Evolutionary conservation across 2,329 filamentous ascomycete genomes (phyloP).

Genomic region (Eutypella sp.): DNA sequence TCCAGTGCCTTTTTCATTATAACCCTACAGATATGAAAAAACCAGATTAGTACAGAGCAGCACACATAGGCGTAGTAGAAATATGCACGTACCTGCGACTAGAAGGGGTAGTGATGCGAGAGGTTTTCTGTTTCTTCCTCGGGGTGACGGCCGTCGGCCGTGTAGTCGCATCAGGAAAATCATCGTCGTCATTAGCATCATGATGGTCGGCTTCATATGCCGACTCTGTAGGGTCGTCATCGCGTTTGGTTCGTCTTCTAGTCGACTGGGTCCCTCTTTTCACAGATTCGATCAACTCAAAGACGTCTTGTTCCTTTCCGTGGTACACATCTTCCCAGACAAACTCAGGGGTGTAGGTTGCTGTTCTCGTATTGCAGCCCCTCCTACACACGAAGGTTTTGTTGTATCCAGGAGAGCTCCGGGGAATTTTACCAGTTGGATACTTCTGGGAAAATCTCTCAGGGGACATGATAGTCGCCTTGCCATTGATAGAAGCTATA

Average conservation of each 20-base stretch:
- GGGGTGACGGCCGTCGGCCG: conserved; percentile 42
- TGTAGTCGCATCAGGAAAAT: conserved; percentile 31
- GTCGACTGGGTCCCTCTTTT: conserved; percentile 69
- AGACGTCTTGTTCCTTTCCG: conserved; percentile 60
- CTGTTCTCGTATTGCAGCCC: conserved; percentile 83
- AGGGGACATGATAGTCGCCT: conserved; percentile 72
- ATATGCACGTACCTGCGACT: conserved; percentile 38
- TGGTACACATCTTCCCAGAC: conserved; percentile 81
- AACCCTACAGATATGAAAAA: conserved; percentile 37
- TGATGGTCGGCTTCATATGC: conserved; percentile 26
- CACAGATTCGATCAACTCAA: conserved; percentile 60
- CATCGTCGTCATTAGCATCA: conserved; percentile 23
- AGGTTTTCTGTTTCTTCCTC: conserved; percentile 49
- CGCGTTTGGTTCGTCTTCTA: conserved; percentile 39
- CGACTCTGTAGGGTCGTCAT: conserved; percentile 24
- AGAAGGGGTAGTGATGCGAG: conserved; percentile 38
- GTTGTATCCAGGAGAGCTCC: conserved; percentile 67
- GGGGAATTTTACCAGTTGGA: conserved; percentile 70
- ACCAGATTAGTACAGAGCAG: not conserved
- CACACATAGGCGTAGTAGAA: conserved; percentile 48
- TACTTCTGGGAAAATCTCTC: conserved; percentile 63
- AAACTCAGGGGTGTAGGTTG: conserved; percentile 89
- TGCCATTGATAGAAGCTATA: conserved; percentile 84
- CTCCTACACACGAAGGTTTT: conserved; percentile 88
- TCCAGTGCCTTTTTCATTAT: conserved; percentile 83